These are phyloP conservation scores for Vitis hybrid DNA, from an alignment of 177 flowering plant genomes.

Conservation along the genomic window DNA sequence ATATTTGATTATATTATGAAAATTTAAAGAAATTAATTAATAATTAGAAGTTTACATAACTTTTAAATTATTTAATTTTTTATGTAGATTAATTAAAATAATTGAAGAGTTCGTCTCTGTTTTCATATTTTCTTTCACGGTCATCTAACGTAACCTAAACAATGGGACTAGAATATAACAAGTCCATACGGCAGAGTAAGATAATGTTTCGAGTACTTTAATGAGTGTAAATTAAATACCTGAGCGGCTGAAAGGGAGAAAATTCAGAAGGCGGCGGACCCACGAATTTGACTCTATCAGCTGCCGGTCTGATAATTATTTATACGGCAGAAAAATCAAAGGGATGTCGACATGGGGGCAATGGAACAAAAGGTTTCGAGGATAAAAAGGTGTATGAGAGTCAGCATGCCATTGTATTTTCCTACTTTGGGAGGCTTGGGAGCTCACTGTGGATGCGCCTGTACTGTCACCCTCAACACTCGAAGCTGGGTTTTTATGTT, in stretches of 20 bases:
- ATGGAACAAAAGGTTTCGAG: neutral
- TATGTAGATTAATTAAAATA: too few relatives aligned
- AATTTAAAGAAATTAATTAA: too few relatives aligned
- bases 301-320: constrained; percentile 27
- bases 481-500: constrained; percentile 64
- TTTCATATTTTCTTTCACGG: too few relatives aligned
- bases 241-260: constrained; percentile 42
- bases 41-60: too few relatives aligned
- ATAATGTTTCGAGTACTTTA: neutral
- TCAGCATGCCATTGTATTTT: constrained; percentile 55
- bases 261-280: constrained; percentile 41
- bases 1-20: too few relatives aligned
- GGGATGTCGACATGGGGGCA: neutral
- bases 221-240: constrained; percentile 30
- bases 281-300: constrained; percentile 75
- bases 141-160: too few relatives aligned
- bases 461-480: constrained; percentile 76
- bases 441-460: constrained; percentile 51
- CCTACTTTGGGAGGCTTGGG: constrained; percentile 70
- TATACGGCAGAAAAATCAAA: constrained; percentile 6
- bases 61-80: too few relatives aligned
- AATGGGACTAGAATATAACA: too few relatives aligned
- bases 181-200: too few relatives aligned
- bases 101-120: too few relatives aligned
- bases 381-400: neutral